Base-by-base conservation (phyloP, 169 alveolate species). In the Eimeria tenella region DNA sequence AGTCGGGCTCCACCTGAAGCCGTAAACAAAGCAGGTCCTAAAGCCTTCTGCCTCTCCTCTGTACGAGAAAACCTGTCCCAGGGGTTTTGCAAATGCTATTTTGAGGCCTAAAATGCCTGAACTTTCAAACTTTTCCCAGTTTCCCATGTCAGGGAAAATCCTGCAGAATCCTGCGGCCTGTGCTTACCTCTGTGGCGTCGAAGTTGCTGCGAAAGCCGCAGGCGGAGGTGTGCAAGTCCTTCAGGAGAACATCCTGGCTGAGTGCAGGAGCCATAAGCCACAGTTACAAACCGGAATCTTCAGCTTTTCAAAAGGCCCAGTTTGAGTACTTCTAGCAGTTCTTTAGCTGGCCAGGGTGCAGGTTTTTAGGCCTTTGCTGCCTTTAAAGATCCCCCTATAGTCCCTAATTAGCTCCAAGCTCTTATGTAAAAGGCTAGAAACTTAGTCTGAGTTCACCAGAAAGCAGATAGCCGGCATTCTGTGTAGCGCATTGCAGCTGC, bases 401-500 rank as follows among this genome's bases (percentile, higher is more conserved):
- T 2, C 42, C 42, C 42, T 31, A 31, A 31, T 31, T 31, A 31
- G 42, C 42, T 0, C 42, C 42, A 31, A 31, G 42, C 42, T 31
- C 42, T 31, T 31, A 31, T 31, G 70, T 82, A 50, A 81, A 89
- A 3, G 31, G 15, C 23, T 83, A 31, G 1, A 49, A 31, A 2
- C 42, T 31, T 31, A 31, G 42, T 31, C 42, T 0, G 3, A 15
- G 31, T 60, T 53, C 17, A 93, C 95, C 87, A 50, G 75, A 79
- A 53, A 6, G 77, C 81, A 19, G 90, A 75, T 58, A 97, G 91
- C 49, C 97, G 74, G 86, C 98, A 97, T 79, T 97, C 98, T 9
- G 98, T 97, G 94, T 97, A 97, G 79, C 98, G 87, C 98, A 97
- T 97, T 4, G 98, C 98, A 9, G 98, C 98, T 4, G 98, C 97